A percentile compares a stretch with the other conserved stretches of the same genome.
These are phyloP conservation scores for Phytophthora pluvialis DNA, from an alignment of 352 stramenopile genomes.

Conservation along the genomic window DNA sequence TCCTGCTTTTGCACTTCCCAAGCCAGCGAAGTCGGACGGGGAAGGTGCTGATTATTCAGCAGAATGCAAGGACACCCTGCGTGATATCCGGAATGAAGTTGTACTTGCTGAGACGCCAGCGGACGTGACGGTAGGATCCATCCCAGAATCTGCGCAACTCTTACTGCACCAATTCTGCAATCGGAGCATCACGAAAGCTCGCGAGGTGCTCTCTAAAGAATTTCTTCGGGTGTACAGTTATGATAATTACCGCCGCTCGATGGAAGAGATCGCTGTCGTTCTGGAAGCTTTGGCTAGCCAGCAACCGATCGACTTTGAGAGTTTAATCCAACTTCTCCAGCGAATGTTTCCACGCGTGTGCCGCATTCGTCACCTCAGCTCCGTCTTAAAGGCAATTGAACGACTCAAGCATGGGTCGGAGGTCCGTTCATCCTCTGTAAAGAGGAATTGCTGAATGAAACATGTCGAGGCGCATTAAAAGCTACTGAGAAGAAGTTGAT, in stretches of 20 bases:
- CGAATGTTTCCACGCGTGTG: background rate
- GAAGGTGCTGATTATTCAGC: conserved; percentile 12
- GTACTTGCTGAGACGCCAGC: background rate
- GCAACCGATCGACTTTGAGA: background rate
- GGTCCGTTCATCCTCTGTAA: background rate
- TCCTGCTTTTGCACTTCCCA: conserved; percentile 5
- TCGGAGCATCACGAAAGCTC: conserved; percentile 5
- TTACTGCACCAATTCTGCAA: conserved; percentile 6
- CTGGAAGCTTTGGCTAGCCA: conserved; percentile 5
- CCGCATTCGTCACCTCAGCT: background rate
- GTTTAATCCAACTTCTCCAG: background rate
- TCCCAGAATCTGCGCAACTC: conserved; percentile 11
- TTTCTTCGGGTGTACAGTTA: background rate
- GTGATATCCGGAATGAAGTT: background rate
- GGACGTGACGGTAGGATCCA: background rate
- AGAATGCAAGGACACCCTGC: background rate
- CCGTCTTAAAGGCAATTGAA: background rate
- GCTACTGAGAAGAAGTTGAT: background rate
- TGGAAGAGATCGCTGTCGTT: background rate
- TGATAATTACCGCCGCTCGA: background rate
- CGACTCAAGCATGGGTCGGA: background rate
- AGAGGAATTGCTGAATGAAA: conserved; percentile 8
- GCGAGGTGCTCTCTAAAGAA: background rate
- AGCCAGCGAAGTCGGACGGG: background rate
- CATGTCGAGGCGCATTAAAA: background rate